These are phyloP conservation scores for Rhizopus microsporus DNA, from an alignment of 371 early-diverging fungal genomes.

Conservation along the genomic window DNA sequence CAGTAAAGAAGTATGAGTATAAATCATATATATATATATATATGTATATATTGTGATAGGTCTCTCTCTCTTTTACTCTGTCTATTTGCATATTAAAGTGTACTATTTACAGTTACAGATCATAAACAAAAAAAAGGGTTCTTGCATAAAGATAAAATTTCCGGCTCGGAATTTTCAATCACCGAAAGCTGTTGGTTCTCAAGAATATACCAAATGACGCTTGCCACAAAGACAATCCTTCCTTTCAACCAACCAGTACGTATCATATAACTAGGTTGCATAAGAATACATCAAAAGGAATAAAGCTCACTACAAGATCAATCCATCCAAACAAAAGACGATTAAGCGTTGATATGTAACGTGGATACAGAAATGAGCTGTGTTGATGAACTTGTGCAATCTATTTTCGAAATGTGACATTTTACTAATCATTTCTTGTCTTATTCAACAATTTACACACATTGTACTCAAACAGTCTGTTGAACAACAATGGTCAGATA, in stretches of 20 bases:
- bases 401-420: background rate
- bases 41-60: too few species aligned
- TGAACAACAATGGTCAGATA: constrained; percentile 57
- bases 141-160: too few species aligned
- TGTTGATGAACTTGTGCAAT: background rate
- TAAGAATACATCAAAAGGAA: background rate
- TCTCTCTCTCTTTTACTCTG: too few species aligned
- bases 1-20: too few species aligned
- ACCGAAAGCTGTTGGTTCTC: background rate
- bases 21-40: too few species aligned
- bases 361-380: background rate
- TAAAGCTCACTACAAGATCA: background rate
- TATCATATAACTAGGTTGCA: background rate
- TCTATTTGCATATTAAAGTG: too few species aligned
- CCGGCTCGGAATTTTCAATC: background rate
- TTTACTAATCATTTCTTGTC: constrained; percentile 2
- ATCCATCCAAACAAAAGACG: background rate
- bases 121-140: too few species aligned
- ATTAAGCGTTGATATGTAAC: background rate
- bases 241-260: constrained; percentile 7
- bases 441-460: background rate
- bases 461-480: constrained; percentile 11
- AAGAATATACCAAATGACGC: background rate
- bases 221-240: constrained; percentile 1
- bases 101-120: too few species aligned